Percentiles rank a stretch among this genome's conserved stretches.
These are phyloP conservation scores for Fagus sylvatica DNA, from an alignment of 306 rosid species.

Conservation along the genomic window DNA sequence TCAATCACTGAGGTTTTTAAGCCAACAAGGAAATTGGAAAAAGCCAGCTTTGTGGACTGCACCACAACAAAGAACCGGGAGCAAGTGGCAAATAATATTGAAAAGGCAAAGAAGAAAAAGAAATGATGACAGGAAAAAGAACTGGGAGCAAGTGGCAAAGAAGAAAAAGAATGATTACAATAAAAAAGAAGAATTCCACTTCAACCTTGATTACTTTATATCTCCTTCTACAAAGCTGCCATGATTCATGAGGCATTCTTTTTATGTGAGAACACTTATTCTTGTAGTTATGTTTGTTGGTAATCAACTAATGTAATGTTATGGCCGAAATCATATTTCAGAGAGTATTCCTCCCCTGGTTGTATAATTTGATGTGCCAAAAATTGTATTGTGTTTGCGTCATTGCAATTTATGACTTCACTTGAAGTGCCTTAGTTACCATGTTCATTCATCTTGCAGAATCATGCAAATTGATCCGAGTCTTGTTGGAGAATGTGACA, in stretches of 20 bases:
- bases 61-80: constrained; percentile 27
- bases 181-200: constrained; percentile 16
- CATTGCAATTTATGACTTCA: neutral
- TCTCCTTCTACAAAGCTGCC: constrained; percentile 19
- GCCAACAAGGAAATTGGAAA: constrained; percentile 51
- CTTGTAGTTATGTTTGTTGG: no score
- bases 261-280: constrained; percentile 1
- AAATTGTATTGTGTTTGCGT: neutral
- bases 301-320: neutral
- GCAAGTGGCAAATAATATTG: constrained; percentile 26
- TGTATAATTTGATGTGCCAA: neutral
- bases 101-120: constrained; percentile 37
- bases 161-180: constrained; percentile 21
- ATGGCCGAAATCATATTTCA: neutral
- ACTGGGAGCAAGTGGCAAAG: neutral
- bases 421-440: neutral
- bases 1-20: constrained; percentile 66
- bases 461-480: neutral
- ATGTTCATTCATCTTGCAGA: neutral
- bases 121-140: neutral
- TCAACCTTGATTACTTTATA: constrained; percentile 22
- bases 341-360: neutral
- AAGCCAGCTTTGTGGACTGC: constrained; percentile 32
- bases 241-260: neutral
- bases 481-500: neutral